phyloP scores from a whole-genome alignment of 768 basidiomycete species.

The Pulveroboletus sp. region DNA sequence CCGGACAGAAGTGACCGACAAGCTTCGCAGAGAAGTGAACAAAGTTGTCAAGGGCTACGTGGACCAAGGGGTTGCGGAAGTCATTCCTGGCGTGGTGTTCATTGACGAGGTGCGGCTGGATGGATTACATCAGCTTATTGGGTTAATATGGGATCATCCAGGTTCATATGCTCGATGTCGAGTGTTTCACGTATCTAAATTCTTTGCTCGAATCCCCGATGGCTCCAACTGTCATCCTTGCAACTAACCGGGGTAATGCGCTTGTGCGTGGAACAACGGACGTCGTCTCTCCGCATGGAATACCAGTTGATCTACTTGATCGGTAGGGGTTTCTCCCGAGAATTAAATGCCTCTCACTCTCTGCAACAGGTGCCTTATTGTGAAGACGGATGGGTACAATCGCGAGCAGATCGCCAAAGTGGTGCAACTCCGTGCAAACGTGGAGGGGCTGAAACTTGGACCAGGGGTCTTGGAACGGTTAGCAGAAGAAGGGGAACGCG shows the following conservation, averaged over 20 bases:
- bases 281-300: slow-evolving; percentile 87
- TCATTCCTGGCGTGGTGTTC: slow-evolving; percentile 96
- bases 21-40: slow-evolving; percentile 92
- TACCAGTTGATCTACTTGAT: slow-evolving; percentile 92
- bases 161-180: slow-evolving; percentile 99
- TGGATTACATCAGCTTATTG: not conserved
- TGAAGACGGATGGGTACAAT: slow-evolving; percentile 83
- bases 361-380: slow-evolving; percentile 78
- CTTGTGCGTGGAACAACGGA: slow-evolving; percentile 93
- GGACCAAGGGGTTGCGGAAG: slow-evolving; percentile 96
- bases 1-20: slow-evolving; percentile 95
- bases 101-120: slow-evolving; percentile 83
- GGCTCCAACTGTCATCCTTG: slow-evolving; percentile 96
- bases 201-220: slow-evolving; percentile 92
- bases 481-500: slow-evolving; percentile 78
- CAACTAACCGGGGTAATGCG: slow-evolving; percentile 92
- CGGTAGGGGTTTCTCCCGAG: slow-evolving; percentile 48
- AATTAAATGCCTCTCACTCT: slow-evolving; percentile 6
- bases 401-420: slow-evolving; percentile 85
- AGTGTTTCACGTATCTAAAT: slow-evolving; percentile 98
- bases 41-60: slow-evolving; percentile 97
- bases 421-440: slow-evolving; percentile 78
- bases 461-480: slow-evolving; percentile 76
- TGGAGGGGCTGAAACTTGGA: slow-evolving; percentile 81
- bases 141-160: slow-evolving; percentile 31